Percentiles rank a stretch among this genome's conserved stretches.
phyloP scores from a whole-genome alignment of 805 yeast genomes.

The Maudiozyma pseudohumilis region DNA sequence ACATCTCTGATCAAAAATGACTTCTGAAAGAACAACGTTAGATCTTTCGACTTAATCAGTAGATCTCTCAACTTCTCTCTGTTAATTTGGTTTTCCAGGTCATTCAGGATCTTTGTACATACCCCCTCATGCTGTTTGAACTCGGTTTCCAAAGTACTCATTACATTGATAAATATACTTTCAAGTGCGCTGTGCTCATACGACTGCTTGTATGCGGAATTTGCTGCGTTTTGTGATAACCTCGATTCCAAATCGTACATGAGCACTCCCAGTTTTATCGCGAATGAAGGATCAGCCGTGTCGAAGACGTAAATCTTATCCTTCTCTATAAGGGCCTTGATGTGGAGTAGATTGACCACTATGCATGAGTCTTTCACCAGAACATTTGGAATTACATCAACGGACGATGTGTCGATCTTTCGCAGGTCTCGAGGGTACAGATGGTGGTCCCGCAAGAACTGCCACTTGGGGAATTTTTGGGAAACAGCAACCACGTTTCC shows the following conservation, averaged over 20 bases:
- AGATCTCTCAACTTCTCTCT: conserved; percentile 65
- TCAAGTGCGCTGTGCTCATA: conserved; percentile 82
- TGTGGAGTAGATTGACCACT: conserved; percentile 72
- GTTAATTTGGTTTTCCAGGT: conserved; percentile 71
- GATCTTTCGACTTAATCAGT: conserved; percentile 59
- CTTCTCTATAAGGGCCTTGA: conserved; percentile 77
- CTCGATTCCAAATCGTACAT: conserved; percentile 79
- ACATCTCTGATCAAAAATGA: conserved; percentile 68
- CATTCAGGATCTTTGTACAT: conserved; percentile 56
- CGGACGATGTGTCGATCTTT: conserved; percentile 61
- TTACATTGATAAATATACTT: conserved; percentile 69
- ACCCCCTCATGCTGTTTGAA: conserved; percentile 45
- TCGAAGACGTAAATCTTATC: conserved; percentile 81
- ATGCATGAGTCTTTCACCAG: conserved; percentile 71
- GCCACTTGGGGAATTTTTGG: conserved; percentile 67
- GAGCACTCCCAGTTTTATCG: conserved; percentile 60
- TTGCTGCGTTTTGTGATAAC: conserved; percentile 28
- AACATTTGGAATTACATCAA: conserved; percentile 84
- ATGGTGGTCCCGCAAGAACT: conserved; percentile 61
- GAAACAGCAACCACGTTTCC: conserved; percentile 77
- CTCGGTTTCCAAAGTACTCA: conserved; percentile 71
- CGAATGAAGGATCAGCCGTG: conserved; percentile 42
- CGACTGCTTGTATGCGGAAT: conserved; percentile 32
- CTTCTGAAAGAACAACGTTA: conserved; percentile 67
- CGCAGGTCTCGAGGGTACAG: conserved; percentile 80